phyloP scores from a whole-genome alignment of 257 asterid genomes.

The Solanum chiquidenum region DNA sequence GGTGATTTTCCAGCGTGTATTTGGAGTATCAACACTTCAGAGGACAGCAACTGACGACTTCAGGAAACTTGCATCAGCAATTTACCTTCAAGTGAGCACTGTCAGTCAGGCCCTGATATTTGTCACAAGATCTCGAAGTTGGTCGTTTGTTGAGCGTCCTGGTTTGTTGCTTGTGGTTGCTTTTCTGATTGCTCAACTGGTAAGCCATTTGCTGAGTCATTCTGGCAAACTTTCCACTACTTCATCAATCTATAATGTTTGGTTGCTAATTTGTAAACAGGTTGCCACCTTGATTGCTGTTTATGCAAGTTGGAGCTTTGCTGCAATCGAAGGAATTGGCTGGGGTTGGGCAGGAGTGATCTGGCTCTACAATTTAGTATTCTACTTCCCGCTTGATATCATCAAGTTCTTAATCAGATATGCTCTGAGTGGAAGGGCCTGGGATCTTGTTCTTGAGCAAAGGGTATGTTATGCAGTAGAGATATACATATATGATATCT shows the following conservation, averaged over 20 bases:
- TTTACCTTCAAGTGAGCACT: slow-evolving; percentile 96
- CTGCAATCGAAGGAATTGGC: slow-evolving; percentile 96
- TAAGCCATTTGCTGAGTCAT: slow-evolving; percentile 12
- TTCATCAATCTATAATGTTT: background rate
- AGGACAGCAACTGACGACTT: slow-evolving; percentile 86
- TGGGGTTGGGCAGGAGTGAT: slow-evolving; percentile 99
- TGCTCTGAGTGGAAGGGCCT: slow-evolving; percentile 87
- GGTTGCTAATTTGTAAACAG: slow-evolving; percentile 16
- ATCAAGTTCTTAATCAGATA: slow-evolving; percentile 75
- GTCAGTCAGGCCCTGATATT: slow-evolving; percentile 93
- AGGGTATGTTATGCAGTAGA: slow-evolving; percentile 38
- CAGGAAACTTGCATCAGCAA: slow-evolving; percentile 91
- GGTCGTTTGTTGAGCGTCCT: slow-evolving; percentile 95
- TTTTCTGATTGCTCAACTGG: slow-evolving; percentile 76
- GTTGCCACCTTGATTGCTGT: slow-evolving; percentile 93
- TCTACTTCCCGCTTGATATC: slow-evolving; percentile 78
- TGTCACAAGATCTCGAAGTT: slow-evolving; percentile 87
- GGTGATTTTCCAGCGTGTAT: slow-evolving; percentile 36
- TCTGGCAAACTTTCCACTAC: background rate
- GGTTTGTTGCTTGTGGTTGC: slow-evolving; percentile 79
- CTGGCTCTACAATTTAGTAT: slow-evolving; percentile 80
- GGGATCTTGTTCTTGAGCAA: slow-evolving; percentile 95
- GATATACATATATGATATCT: background rate
- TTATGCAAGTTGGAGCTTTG: slow-evolving; percentile 88
- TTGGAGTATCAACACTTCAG: slow-evolving; percentile 89